Conservation (phyloP, 768 basidiomycete species). For the Rhizopogon sp. region DNA sequence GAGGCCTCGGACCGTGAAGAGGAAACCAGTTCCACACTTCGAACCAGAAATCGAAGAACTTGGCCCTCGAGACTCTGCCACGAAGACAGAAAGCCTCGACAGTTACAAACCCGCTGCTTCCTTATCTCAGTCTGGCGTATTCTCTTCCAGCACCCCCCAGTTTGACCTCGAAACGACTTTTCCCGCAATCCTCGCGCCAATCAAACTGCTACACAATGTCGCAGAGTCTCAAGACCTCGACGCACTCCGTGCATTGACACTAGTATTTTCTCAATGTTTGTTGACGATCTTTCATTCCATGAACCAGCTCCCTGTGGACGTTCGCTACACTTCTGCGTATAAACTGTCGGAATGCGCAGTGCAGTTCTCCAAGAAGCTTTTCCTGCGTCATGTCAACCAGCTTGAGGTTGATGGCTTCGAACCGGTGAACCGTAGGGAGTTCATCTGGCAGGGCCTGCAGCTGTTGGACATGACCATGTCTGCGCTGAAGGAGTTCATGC, state of each 20-base stretch:
- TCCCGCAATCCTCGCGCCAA: slow-evolving; percentile 29
- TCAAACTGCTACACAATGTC: slow-evolving; percentile 21
- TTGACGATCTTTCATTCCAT: slow-evolving; percentile 24
- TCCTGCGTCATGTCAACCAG: slow-evolving; percentile 15
- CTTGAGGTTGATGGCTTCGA: slow-evolving; percentile 3
- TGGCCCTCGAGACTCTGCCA: not conserved
- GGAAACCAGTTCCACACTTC: not conserved
- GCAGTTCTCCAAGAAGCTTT: slow-evolving; percentile 16
- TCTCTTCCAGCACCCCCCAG: slow-evolving; percentile 3
- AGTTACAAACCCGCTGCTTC: slow-evolving; percentile 23
- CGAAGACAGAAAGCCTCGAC: slow-evolving; percentile 18
- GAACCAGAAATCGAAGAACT: not conserved
- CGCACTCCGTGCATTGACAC: slow-evolving; percentile 23
- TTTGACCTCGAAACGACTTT: slow-evolving; percentile 31
- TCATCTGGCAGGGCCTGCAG: slow-evolving; percentile 16
- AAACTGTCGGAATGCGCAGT: slow-evolving; percentile 16
- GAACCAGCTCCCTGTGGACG: slow-evolving; percentile 14
- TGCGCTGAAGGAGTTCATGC: slow-evolving; percentile 27
- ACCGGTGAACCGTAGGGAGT: slow-evolving; percentile 2
- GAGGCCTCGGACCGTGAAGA: not conserved
- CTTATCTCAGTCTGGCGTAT: slow-evolving; percentile 8
- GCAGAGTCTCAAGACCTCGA: slow-evolving; percentile 19
- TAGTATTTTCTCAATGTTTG: slow-evolving; percentile 18
- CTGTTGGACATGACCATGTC: slow-evolving; percentile 27
- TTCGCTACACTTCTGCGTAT: slow-evolving; percentile 17